Percentiles rank a stretch among this genome's conserved stretches.
Conservation (phyloP, 2,329 filamentous ascomycete genomes). For the Neocucurbitaria cava region DNA sequence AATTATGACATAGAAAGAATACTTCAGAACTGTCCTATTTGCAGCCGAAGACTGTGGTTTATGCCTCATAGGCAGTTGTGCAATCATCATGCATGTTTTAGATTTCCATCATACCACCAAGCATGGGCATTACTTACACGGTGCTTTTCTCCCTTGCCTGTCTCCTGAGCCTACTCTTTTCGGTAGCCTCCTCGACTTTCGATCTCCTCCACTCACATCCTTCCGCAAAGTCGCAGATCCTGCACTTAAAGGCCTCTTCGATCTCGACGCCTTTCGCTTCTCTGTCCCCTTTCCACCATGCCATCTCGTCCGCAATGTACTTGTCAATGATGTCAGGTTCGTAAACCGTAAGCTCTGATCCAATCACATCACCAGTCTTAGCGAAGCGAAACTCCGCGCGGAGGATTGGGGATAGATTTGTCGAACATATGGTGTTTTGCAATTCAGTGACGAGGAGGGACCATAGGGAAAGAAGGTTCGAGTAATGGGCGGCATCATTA, state of each 20-base stretch:
- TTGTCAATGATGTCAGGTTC: constrained; percentile 67
- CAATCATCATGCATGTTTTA: too few relatives aligned
- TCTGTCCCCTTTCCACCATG: constrained; percentile 87
- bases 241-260: constrained; percentile 88
- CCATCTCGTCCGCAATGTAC: constrained; percentile 74
- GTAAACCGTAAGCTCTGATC: constrained; percentile 69
- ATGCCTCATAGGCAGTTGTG: too few relatives aligned
- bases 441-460: constrained; percentile 68
- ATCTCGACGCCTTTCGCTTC: constrained; percentile 76
- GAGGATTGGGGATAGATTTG: constrained; percentile 57
- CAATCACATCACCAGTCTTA: constrained; percentile 60
- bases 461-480: constrained; percentile 68
- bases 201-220: constrained; percentile 78
- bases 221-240: constrained; percentile 81
- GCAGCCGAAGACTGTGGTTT: too few relatives aligned
- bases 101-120: neutral
- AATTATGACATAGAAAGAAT: too few relatives aligned
- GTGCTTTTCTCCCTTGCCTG: constrained; percentile 31
- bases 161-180: constrained; percentile 41
- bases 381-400: constrained; percentile 62
- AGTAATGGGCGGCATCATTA: constrained; percentile 63
- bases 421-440: constrained; percentile 60
- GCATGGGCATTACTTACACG: constrained; percentile 18
- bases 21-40: too few relatives aligned
- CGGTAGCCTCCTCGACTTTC: constrained; percentile 68